Conservation (phyloP, 2,329 filamentous ascomycete genomes). For the Alternaria conjuncta region DNA sequence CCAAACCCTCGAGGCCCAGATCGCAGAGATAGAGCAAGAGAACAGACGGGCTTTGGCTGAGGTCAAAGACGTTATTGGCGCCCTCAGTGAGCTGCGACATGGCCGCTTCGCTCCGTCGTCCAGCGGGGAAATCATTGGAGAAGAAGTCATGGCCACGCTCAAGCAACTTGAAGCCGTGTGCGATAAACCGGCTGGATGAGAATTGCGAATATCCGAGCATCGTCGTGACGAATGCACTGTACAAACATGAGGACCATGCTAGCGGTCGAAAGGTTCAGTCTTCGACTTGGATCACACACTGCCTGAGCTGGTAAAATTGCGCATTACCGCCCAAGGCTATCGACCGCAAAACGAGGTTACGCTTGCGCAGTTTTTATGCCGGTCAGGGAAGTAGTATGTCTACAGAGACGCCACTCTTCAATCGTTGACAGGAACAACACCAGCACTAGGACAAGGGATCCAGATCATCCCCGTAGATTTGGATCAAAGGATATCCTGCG, state of each 20-base stretch:
- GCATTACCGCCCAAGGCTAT: background rate
- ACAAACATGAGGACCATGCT: background rate
- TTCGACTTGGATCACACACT: background rate
- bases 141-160: constrained; percentile 72
- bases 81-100: constrained; percentile 82
- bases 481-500: background rate
- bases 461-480: background rate
- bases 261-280: background rate
- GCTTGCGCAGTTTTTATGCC: background rate
- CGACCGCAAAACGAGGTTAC: background rate
- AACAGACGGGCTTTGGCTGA: constrained; percentile 65
- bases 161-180: constrained; percentile 69
- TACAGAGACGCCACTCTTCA: background rate
- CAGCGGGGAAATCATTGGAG: constrained; percentile 64
- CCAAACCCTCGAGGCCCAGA: constrained; percentile 70
- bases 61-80: constrained; percentile 71
- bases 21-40: constrained; percentile 69
- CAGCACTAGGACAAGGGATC: background rate
- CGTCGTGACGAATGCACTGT: background rate
- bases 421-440: background rate
- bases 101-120: constrained; percentile 66
- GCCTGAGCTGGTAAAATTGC: background rate
- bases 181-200: constrained; percentile 31
- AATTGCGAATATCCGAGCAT: background rate
- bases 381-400: background rate